A percentile compares a stretch with the other conserved stretches of the same genome.
Evolutionary conservation across 2,329 filamentous ascomycete species (phyloP).

Genomic region (Furcasterigmium furcatum): DNA sequence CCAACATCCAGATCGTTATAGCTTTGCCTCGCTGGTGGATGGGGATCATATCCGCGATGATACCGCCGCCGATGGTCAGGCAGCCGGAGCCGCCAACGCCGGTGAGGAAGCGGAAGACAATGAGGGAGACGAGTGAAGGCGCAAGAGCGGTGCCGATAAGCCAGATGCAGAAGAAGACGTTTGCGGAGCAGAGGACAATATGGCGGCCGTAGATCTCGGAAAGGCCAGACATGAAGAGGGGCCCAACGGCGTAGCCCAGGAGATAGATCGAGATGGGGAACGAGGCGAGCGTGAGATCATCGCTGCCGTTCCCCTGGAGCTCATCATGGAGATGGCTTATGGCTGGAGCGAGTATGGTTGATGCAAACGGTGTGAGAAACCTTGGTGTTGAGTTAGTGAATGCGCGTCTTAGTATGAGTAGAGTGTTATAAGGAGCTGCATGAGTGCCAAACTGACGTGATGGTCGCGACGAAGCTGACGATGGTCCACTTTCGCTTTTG

Average conservation of each 20-base stretch:
- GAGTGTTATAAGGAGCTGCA: no score
- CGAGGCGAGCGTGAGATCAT: slow-evolving; percentile 37
- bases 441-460: no score
- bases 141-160: slow-evolving; percentile 63
- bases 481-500: slow-evolving; percentile 54
- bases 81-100: slow-evolving; percentile 56
- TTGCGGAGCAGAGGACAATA: slow-evolving; percentile 52
- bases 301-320: slow-evolving; percentile 36
- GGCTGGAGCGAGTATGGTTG: slow-evolving; percentile 55
- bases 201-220: slow-evolving; percentile 64
- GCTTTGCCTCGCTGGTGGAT: slow-evolving; percentile 42
- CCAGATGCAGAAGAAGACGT: slow-evolving; percentile 58
- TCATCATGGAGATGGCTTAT: slow-evolving; percentile 39
- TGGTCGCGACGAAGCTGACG: slow-evolving; percentile 51
- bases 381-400: no score
- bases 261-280: slow-evolving; percentile 62
- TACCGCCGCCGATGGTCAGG: slow-evolving; percentile 51
- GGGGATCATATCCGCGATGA: slow-evolving; percentile 53
- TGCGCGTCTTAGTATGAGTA: no score
- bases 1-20: slow-evolving; percentile 46
- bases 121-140: slow-evolving; percentile 47
- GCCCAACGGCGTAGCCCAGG: slow-evolving; percentile 55
- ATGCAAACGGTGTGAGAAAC: slow-evolving; percentile 64
- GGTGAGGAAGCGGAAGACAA: slow-evolving; percentile 56
- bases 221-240: slow-evolving; percentile 53